Evolutionary conservation across 176 grass and related monocot species (phyloP).

Genomic region (Elymus sibiricus): DNA sequence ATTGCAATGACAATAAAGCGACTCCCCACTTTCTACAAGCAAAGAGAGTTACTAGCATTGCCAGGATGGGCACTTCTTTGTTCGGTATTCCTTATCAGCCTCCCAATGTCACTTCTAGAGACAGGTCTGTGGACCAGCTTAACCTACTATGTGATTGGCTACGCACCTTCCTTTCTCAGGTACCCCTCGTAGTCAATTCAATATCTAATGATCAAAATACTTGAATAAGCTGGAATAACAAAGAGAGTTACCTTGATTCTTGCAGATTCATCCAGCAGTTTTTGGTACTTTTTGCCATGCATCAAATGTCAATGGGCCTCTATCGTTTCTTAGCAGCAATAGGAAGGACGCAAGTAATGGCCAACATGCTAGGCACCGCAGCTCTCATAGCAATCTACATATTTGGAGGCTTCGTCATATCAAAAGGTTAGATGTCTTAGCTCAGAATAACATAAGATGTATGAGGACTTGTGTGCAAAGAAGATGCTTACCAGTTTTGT

Average conservation of each 20-base stretch:
- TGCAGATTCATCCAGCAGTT: slow-evolving; percentile 83
- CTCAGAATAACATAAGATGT: slow-evolving; percentile 5
- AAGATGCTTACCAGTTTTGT: slow-evolving; percentile 33
- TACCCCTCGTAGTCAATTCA: slow-evolving; percentile 28
- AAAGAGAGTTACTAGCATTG: slow-evolving; percentile 73
- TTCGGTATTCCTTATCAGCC: slow-evolving; percentile 69
- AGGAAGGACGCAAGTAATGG: slow-evolving; percentile 89
- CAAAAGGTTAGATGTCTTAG: slow-evolving; percentile 67
- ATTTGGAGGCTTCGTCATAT: slow-evolving; percentile 82
- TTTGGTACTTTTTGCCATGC: slow-evolving; percentile 66
- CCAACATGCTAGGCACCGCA: slow-evolving; percentile 61
- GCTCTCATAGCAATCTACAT: slow-evolving; percentile 70
- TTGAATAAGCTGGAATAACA: slow-evolving; percentile 9
- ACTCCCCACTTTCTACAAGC: slow-evolving; percentile 93
- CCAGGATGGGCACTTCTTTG: slow-evolving; percentile 91
- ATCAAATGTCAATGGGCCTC: slow-evolving; percentile 90
- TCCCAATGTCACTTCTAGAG: slow-evolving; percentile 81
- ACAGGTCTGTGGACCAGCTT: slow-evolving; percentile 80
- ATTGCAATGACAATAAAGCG: slow-evolving; percentile 89
- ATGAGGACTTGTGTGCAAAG: slow-evolving; percentile 4
- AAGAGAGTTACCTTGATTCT: slow-evolving; percentile 14
- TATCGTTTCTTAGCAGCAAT: slow-evolving; percentile 78
- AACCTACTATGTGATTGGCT: slow-evolving; percentile 90
- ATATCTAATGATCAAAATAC: neutral
- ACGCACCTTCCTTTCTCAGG: slow-evolving; percentile 76